phyloP scores from a whole-genome alignment of 805 yeast species.

The Hagleromyces aurorensis region DNA sequence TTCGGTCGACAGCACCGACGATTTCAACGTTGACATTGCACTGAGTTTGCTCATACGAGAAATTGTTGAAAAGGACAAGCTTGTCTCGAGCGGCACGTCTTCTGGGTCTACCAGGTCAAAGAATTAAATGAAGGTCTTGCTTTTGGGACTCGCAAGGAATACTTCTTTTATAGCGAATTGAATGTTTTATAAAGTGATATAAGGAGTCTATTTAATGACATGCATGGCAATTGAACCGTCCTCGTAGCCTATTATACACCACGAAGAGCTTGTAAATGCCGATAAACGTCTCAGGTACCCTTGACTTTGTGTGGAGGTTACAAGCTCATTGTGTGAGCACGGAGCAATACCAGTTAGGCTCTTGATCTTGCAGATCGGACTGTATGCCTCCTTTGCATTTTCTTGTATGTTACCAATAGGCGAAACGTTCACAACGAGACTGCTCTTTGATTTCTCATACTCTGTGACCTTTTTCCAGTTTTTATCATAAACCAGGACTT shows the following conservation, averaged over 20 bases:
- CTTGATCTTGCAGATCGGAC: slow-evolving; percentile 5
- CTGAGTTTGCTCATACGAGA: slow-evolving; percentile 53
- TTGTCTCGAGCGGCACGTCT: slow-evolving; percentile 7
- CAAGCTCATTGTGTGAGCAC: not conserved
- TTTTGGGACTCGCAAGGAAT: not conserved
- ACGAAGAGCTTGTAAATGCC: slow-evolving; percentile 10
- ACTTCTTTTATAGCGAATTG: slow-evolving; percentile 2
- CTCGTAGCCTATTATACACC: slow-evolving; percentile 29
- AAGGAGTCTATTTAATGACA: no score
- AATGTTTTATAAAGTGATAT: not conserved
- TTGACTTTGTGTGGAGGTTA: not conserved
- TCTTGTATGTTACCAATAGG: slow-evolving; percentile 19
- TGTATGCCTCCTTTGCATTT: slow-evolving; percentile 2
- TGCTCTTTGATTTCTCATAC: slow-evolving; percentile 17
- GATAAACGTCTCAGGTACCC: slow-evolving; percentile 16
- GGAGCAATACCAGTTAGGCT: slow-evolving; percentile 3
- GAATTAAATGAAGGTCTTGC: slow-evolving; percentile 1
- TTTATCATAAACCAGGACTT: slow-evolving; percentile 9
- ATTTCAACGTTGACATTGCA: slow-evolving; percentile 47
- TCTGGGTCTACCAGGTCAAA: slow-evolving; percentile 3
- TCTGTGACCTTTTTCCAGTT: slow-evolving; percentile 1
- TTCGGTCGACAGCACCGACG: slow-evolving; percentile 46
- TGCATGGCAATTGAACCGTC: slow-evolving; percentile 25
- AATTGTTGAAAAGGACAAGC: slow-evolving; percentile 40
- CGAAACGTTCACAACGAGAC: slow-evolving; percentile 18